These are phyloP conservation scores for Moricandia moricandioides DNA, from an alignment of 345 rosid genomes.

Conservation along the genomic window DNA sequence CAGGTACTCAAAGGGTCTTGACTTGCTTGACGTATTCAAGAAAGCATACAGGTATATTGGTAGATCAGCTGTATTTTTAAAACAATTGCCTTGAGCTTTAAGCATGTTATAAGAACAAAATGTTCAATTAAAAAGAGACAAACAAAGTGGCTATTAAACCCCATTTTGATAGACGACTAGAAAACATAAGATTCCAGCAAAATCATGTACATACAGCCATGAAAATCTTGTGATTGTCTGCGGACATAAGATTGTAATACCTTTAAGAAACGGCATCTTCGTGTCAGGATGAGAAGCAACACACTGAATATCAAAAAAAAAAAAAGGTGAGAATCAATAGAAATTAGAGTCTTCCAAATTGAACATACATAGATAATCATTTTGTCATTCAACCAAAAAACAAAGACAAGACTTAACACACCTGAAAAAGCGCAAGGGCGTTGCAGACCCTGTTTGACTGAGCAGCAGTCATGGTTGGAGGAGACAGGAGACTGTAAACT, in stretches of 20 bases:
- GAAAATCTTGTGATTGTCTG: not conserved
- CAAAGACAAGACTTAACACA: not conserved
- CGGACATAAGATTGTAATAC: not conserved
- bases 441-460: not conserved
- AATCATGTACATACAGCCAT: not conserved
- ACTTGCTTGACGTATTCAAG: not conserved
- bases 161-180: not conserved
- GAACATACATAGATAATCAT: not conserved
- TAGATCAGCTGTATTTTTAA: not conserved
- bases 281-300: not conserved
- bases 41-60: not conserved
- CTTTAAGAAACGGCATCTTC: not conserved
- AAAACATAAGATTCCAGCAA: not conserved
- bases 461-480: not conserved
- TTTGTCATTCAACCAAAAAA: not conserved
- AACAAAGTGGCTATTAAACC: not conserved
- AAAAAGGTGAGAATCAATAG: no score
- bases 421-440: not conserved
- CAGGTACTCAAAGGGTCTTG: not conserved
- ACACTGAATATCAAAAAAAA: not conserved
- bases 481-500: not conserved
- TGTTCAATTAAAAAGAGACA: not conserved
- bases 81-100: not conserved
- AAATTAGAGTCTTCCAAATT: not conserved
- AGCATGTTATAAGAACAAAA: not conserved